Base-by-base conservation (phyloP, 768 basidiomycete species). In the Postia placenta region DNA sequence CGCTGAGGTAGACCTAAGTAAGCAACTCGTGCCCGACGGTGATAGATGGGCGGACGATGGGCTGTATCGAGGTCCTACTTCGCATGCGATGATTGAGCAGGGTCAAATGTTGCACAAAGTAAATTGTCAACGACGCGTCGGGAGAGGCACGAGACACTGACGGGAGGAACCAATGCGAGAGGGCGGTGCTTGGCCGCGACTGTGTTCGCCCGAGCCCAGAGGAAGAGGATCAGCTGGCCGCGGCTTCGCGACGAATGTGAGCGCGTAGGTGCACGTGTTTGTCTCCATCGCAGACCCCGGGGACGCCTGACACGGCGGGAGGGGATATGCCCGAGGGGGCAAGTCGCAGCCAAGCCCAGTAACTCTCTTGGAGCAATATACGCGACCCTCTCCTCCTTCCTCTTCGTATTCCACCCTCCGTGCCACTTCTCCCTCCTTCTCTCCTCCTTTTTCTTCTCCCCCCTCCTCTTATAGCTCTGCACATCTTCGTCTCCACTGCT, bases 391-490 rank as follows among this genome's bases (percentile, higher is more conserved):
- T 42, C 42, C 42, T 42, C 23, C 42, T 27, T 30, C 24, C 42
- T 7, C 17, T 19, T 44, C 42, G 12, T 22, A 12, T 20, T 41
- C 23, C 40, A 41, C 30, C 30, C 20, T 39, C 38, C 27, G n/a
- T 27, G 24, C 45, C 30, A 35, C 45, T 15, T 49, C 47, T 48
- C 46, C 30, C 48, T 38, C 48, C 27, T 47, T 39, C 45, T 48
- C 44, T 41, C 36, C 47, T 30, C 48, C 47, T 30, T 46, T 42
- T 25, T 49, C 38, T 47, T 30, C 45, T 42, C 44, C 36, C 26
- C 20, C 40, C 39, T 45, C 38, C 48, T 28, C 36, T n/a, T 44
- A 44, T 51, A 27, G 40, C 23, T 42, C 19, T 6, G 14, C n/a
- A n/a, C 42, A n/a, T 17, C 15, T 39, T 20, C 28, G 12, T 27